These are phyloP conservation scores for Alternaria burnsii DNA, from an alignment of 2,329 filamentous ascomycete species.

Conservation along the genomic window DNA sequence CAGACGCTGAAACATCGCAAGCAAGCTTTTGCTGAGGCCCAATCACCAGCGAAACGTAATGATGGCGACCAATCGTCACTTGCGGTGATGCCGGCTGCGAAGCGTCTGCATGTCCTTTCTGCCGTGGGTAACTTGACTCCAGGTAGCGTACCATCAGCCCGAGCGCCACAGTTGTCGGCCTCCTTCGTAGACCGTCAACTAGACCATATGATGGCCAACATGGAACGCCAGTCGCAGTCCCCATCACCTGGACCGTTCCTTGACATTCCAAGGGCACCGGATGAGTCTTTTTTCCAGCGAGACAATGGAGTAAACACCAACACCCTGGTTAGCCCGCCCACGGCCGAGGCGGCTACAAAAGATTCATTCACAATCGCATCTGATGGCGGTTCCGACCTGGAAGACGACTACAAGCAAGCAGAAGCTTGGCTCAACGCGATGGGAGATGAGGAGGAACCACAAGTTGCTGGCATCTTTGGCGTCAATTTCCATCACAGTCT, in stretches of 20 bases:
- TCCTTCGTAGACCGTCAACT: background rate
- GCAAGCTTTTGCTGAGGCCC: slow-evolving; percentile 2
- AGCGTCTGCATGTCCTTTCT: background rate
- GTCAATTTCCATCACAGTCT: slow-evolving; percentile 12
- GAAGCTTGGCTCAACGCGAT: slow-evolving; percentile 8
- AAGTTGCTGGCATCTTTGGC: slow-evolving; percentile 13
- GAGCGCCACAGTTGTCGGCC: background rate
- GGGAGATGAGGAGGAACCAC: slow-evolving; percentile 1
- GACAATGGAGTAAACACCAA: background rate
- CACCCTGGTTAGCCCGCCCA: background rate
- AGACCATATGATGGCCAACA: background rate
- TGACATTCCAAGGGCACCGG: background rate
- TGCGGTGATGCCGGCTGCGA: background rate
- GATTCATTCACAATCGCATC: slow-evolving; percentile 11
- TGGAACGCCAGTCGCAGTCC: background rate
- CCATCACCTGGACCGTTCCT: background rate
- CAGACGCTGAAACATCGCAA: slow-evolving; percentile 5
- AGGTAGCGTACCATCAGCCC: background rate
- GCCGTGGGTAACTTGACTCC: no score
- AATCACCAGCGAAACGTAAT: slow-evolving; percentile 9
- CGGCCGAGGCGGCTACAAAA: background rate
- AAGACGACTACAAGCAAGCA: slow-evolving; percentile 13
- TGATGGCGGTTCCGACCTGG: slow-evolving; percentile 4
- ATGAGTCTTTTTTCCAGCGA: background rate
- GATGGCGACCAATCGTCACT: background rate